These are phyloP conservation scores for Monosporascus sp. DNA, from an alignment of 2,329 filamentous ascomycete species.

Conservation along the genomic window DNA sequence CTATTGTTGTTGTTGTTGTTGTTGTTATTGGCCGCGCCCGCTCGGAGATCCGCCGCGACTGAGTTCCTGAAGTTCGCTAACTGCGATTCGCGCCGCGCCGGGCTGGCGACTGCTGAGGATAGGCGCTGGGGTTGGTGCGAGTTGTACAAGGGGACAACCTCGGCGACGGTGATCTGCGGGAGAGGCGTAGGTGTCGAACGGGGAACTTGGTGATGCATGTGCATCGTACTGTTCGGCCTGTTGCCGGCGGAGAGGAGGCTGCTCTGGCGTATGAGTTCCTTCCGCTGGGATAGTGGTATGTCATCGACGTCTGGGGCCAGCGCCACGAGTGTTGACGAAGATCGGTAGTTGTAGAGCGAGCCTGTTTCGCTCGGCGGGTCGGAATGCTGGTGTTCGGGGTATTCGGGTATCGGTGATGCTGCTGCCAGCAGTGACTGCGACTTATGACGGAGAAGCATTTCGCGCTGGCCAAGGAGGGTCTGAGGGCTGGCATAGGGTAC, in stretches of 20 bases:
- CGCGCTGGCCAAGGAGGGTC: conserved; percentile 51
- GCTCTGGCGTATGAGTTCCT: conserved; percentile 52
- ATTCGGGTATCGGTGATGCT: conserved; percentile 17
- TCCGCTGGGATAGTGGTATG: conserved; percentile 65
- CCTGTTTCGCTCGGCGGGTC: conserved; percentile 35
- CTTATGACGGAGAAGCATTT: conserved; percentile 48
- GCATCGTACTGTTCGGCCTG: conserved; percentile 10
- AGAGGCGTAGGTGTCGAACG: conserved; percentile 5
- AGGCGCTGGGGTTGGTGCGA: conserved; percentile 49
- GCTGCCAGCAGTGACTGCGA: conserved; percentile 36
- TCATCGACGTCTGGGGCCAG: conserved; percentile 53
- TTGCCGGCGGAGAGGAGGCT: conserved; percentile 29
- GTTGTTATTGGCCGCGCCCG: conserved; percentile 27
- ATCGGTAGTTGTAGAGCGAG: conserved; percentile 31
- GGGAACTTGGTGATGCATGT: conserved; percentile 5
- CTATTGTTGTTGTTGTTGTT: conserved; percentile 11
- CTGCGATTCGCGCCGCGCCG: conserved; percentile 47
- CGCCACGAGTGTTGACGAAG: conserved; percentile 17
- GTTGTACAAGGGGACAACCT: conserved; percentile 37
- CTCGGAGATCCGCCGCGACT: conserved; percentile 55
- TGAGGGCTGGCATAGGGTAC: conserved; percentile 48
- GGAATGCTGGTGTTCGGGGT: conserved; percentile 8
- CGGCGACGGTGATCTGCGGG: conserved; percentile 26
- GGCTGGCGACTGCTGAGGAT: conserved; percentile 33
- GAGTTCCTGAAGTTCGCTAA: conserved; percentile 64